A percentile compares a stretch with the other conserved stretches of the same genome.
phyloP scores from a whole-genome alignment of 768 basidiomycete species.

The Xerocomellus amylosporus region DNA sequence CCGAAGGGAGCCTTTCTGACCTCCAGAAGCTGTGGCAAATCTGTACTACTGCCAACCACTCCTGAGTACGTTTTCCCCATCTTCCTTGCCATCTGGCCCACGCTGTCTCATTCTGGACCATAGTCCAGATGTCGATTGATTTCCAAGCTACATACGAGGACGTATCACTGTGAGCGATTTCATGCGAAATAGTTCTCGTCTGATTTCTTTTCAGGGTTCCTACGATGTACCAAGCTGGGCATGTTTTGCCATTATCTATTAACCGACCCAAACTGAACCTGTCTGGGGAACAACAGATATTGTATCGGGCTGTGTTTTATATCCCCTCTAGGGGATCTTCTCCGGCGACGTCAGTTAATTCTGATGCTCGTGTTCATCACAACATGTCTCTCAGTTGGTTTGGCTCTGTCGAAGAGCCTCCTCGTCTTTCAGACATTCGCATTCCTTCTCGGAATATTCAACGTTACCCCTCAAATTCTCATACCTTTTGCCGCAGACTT shows the following conservation, averaged over 20 bases:
- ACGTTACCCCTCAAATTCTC: constrained; percentile 38
- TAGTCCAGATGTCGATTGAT: constrained; percentile 35
- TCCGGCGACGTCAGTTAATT: constrained; percentile 42
- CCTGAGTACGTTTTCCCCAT: constrained; percentile 46
- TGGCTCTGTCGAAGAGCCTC: constrained; percentile 35
- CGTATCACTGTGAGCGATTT: constrained; percentile 28
- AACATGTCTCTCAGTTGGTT: constrained; percentile 37
- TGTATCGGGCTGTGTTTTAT: constrained; percentile 40
- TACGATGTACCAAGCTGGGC: constrained; percentile 67
- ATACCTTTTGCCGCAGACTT: constrained; percentile 46
- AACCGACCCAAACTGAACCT: background rate
- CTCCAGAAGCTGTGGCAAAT: constrained; percentile 48
- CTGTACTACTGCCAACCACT: constrained; percentile 82
- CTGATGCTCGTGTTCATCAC: constrained; percentile 34
- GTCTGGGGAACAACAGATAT: background rate
- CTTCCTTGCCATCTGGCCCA: background rate
- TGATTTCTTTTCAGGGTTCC: constrained; percentile 44
- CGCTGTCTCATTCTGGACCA: background rate
- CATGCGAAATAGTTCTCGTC: background rate
- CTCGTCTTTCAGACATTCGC: constrained; percentile 33
- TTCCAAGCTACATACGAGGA: constrained; percentile 33
- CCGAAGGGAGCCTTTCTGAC: constrained; percentile 1
- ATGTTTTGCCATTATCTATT: constrained; percentile 7
- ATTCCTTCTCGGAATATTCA: constrained; percentile 38
- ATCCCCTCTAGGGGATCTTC: constrained; percentile 44